Base-by-base conservation (phyloP, 805 yeast species). In the Vanderwaltozyma verrucispora region DNA sequence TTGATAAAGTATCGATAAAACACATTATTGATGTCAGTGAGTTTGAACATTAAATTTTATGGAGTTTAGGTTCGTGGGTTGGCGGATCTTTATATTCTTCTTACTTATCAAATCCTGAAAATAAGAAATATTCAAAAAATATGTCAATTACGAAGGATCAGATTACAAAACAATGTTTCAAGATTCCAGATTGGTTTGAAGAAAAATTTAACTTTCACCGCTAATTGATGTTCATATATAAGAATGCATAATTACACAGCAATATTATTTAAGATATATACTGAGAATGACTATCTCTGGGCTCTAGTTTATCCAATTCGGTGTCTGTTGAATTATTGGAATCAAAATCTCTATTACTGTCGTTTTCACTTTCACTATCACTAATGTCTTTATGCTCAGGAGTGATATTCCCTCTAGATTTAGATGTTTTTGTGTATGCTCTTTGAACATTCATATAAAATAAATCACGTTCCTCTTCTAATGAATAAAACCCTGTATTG, bases 401-500 rank as follows among this genome's bases (percentile, higher is more conserved):
- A 21, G 23, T n/a, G n/a, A n/a, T n/a, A n/a, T n/a, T n/a, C n/a
- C n/a, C n/a, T n/a, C n/a, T n/a, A n/a, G n/a, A n/a, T n/a, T 21
- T 21, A 21, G 9, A 9, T 21, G 23, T 6, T 11, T 16, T 28
- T 7, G 30, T 30, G 20, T 26, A 21, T 16, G 35, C 17, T 14
- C 14, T 17, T 7, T 25, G 5, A 2, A 15, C 14, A 25, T 23
- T 30, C 5, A 11, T 12, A 26, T 45, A 36, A 36, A 53, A 53
- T 9, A 31, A 27, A 6, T 46, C 40, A n/a, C 56, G 41, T 29
- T 47, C 48, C 9, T 46, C 43, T 21, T 41, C 39, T n/a, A 57
- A 33, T 27, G 46, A 37, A 39, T 51, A 57, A 35, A 40, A 57
- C 3, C 57, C 56, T 4, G 35, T 28, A 20, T 44, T 43, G 37